Conservation (phyloP, 1,284 basidiomycete genomes). For the Naganishia albida region DNA sequence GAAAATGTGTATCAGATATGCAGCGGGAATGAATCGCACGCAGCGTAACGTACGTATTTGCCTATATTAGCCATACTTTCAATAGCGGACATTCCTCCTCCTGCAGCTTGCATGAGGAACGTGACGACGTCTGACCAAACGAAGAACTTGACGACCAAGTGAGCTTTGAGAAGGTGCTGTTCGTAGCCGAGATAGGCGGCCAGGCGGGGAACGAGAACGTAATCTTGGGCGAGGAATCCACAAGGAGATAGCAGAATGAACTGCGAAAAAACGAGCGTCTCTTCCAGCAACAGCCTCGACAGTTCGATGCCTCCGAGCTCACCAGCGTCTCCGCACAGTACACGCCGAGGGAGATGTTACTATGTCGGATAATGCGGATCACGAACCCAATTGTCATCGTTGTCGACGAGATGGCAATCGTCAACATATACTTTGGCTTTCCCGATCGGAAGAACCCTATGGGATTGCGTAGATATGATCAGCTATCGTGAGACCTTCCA, state of each 20-base stretch:
- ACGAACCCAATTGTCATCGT: constrained; percentile 52
- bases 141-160: constrained; percentile 42
- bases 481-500: background rate
- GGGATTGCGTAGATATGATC: background rate
- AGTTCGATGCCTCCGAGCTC: constrained; percentile 29
- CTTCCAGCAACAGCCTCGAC: background rate
- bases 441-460: constrained; percentile 13
- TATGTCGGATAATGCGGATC: constrained; percentile 52
- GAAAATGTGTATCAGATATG: constrained; percentile 61
- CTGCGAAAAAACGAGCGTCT: constrained; percentile 19
- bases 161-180: constrained; percentile 46
- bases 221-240: constrained; percentile 73
- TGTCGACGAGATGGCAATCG: constrained; percentile 35
- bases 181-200: constrained; percentile 60
- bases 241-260: constrained; percentile 59
- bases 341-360: constrained; percentile 46
- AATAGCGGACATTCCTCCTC: constrained; percentile 51
- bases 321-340: constrained; percentile 65
- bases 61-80: constrained; percentile 39
- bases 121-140: constrained; percentile 62
- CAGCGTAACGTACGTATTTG: constrained; percentile 49
- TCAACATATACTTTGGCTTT: constrained; percentile 36
- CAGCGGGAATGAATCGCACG: constrained; percentile 42
- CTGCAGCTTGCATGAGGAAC: constrained; percentile 64
- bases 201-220: constrained; percentile 67